Percentiles rank a stretch among this genome's conserved stretches.
phyloP scores from a whole-genome alignment of 345 rosid genomes.

The Diplotaxis tenuifolia region DNA sequence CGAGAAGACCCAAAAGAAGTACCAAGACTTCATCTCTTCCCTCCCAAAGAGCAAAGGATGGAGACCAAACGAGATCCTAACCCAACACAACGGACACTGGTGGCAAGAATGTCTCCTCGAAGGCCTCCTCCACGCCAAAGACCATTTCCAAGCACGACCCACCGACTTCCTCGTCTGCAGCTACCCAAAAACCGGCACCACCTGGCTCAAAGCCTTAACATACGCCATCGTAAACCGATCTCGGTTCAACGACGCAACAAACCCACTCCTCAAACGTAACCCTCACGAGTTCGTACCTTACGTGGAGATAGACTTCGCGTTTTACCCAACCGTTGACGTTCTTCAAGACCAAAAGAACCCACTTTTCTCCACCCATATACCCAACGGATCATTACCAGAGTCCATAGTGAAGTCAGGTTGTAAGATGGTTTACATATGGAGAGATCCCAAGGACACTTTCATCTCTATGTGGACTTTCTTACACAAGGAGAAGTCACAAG shows the following conservation, averaged over 20 bases:
- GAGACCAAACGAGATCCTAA: conserved; percentile 34
- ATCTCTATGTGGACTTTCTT: conserved; percentile 43
- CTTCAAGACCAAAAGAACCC: conserved; percentile 30
- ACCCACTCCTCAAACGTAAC: conserved; percentile 31
- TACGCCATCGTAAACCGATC: conserved; percentile 34
- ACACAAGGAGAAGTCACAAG: conserved; percentile 40
- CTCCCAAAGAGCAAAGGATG: conserved; percentile 40
- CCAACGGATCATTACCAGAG: conserved; percentile 31
- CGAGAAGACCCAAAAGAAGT: conserved; percentile 36
- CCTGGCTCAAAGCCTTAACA: conserved; percentile 44
- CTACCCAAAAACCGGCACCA: conserved; percentile 43
- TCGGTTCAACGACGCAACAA: conserved; percentile 13
- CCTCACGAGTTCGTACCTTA: conserved; percentile 45
- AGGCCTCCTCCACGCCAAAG: conserved; percentile 36
- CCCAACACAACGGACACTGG: conserved; percentile 33
- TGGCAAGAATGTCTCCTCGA: conserved; percentile 42
- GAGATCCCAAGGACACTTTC: conserved; percentile 41
- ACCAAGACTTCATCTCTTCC: conserved; percentile 21
- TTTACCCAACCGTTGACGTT: conserved; percentile 35
- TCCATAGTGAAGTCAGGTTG: conserved; percentile 31
- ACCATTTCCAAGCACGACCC: conserved; percentile 37
- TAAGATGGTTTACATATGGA: conserved; percentile 41
- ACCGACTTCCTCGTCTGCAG: conserved; percentile 38
- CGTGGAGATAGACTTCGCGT: conserved; percentile 41
- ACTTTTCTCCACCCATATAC: conserved; percentile 40